Base-by-base conservation (phyloP, 495 filamentous ascomycete species). In the Neohortaea acidophila region DNA sequence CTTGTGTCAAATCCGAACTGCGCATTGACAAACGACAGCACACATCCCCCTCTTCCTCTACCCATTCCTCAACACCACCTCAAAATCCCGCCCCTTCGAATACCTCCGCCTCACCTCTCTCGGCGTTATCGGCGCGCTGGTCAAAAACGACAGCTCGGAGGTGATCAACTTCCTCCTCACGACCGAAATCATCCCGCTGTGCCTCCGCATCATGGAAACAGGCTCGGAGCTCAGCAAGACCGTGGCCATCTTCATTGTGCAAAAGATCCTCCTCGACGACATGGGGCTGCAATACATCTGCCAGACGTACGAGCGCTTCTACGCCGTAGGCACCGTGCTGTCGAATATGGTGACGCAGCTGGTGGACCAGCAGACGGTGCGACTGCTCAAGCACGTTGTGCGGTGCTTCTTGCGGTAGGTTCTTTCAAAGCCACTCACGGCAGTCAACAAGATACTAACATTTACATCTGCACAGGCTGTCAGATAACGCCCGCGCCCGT, bases 221-320 rank as follows among this genome's bases (percentile, higher is more conserved):
- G 91, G 91, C 22, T 96, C 89, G 0, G 89, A 99, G 56, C 67
- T 99, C 30, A 94, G 85, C 67, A 99, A 97, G 65, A 99, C 89
- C 1, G 89, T 99, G 7, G 89, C 89, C 24, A 99, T 99, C 45
- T 99, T 99, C 64, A 99, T 99, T 52, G 89, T 99, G n/a, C 89
- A 99, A 64, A 99, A 99, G 63, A 99, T 99, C 23, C 63, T 99
- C 26, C 68, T 99, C 3, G 89, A 99, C 54, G 89, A 99, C 49
- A 82, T 89, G 55, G 89, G 89, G n/a, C 68, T 99, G 42, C 84
- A 81, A 26, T 99, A 99, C 57, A 99, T 99, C 41, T 99, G 89
- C 59, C 86, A 91, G 39, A 99, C 89, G 4, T 99, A 99, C 55
- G 89, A 99, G 63, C 70, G 89, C n/a, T 99, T 99, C 63, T 96